A percentile compares a stretch with the other conserved stretches of the same genome.
Conservation (phyloP, 1,139 yeast species). For the Ashbya aceris region DNA sequence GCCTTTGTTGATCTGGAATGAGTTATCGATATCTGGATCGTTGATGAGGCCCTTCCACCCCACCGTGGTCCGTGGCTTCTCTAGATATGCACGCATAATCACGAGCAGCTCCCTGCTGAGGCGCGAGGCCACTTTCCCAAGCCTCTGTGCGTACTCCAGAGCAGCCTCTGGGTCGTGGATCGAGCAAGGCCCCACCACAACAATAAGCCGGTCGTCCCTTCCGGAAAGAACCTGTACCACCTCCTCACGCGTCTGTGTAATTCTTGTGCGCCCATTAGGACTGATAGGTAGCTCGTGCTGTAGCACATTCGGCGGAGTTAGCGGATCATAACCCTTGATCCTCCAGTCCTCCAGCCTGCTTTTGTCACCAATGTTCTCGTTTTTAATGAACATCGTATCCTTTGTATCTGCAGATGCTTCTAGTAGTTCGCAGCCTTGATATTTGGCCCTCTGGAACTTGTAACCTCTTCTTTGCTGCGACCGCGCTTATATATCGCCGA, state of each 20-base stretch:
- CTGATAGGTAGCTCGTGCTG: conserved; percentile 82
- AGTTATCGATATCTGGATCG: conserved; percentile 92
- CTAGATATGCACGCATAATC: conserved; percentile 95
- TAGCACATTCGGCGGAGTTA: conserved; percentile 87
- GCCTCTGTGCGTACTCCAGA: conserved; percentile 67
- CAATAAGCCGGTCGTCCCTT: conserved; percentile 66
- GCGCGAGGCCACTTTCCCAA: conserved; percentile 51
- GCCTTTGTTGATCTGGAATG: conserved; percentile 93
- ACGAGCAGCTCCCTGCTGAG: conserved; percentile 68
- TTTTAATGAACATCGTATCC: conserved; percentile 63
- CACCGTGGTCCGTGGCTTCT: conserved; percentile 96
- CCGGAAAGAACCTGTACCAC: conserved; percentile 66
- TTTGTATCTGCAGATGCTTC: neutral
- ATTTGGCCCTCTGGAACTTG: no score
- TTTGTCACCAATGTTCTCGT: conserved; percentile 77
- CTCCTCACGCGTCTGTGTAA: conserved; percentile 66
- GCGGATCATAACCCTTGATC: conserved; percentile 88
- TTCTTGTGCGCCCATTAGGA: conserved; percentile 48
- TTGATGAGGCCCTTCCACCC: conserved; percentile 98
- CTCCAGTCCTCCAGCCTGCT: conserved; percentile 84
- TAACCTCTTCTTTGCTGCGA: no score
- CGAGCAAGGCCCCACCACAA: conserved; percentile 94
- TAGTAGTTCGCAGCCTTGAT: neutral
- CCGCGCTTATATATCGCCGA: no score
- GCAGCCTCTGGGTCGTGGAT: conserved; percentile 94